These are phyloP conservation scores for Populus hybrid DNA, from an alignment of 441 rosid species.

Conservation along the genomic window DNA sequence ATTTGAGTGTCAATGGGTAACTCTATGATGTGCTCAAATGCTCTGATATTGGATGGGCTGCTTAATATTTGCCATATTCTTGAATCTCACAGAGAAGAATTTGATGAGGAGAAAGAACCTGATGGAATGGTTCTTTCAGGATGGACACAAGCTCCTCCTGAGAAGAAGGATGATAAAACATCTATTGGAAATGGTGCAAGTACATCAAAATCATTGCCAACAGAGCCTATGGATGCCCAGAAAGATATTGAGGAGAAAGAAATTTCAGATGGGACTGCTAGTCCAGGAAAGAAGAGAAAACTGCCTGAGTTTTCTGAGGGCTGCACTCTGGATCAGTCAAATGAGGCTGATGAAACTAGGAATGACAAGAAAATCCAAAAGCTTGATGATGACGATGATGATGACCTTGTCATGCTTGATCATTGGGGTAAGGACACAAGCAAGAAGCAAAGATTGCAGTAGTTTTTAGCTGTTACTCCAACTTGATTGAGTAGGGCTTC, in stretches of 20 bases:
- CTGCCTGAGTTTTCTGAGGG: slow-evolving; percentile 26
- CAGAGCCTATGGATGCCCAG: slow-evolving; percentile 20
- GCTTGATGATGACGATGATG: slow-evolving; percentile 57
- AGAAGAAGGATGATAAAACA: slow-evolving; percentile 45
- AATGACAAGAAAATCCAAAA: slow-evolving; percentile 46
- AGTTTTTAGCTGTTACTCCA: slow-evolving; percentile 29
- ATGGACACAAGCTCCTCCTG: slow-evolving; percentile 62
- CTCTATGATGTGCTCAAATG: not conserved
- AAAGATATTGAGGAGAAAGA: slow-evolving; percentile 31
- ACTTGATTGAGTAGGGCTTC: slow-evolving; percentile 18
- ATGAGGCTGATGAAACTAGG: slow-evolving; percentile 21
- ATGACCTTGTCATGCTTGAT: slow-evolving; percentile 44
- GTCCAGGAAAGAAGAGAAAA: slow-evolving; percentile 60
- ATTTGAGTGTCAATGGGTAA: not conserved
- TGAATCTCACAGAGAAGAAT: slow-evolving; percentile 63
- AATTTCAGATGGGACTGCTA: slow-evolving; percentile 34
- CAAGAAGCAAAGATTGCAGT: slow-evolving; percentile 56
- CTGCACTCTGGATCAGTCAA: slow-evolving; percentile 22
- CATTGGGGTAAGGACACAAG: slow-evolving; percentile 28
- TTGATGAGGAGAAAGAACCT: slow-evolving; percentile 95
- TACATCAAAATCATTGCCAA: slow-evolving; percentile 31
- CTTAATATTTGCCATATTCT: not conserved
- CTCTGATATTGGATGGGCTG: not conserved
- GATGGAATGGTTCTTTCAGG: slow-evolving; percentile 94
- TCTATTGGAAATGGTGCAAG: slow-evolving; percentile 46